Percentiles rank a stretch among this genome's conserved stretches.
phyloP scores from a whole-genome alignment of 2,329 filamentous ascomycete genomes.

The Furcasterigmium sp. region DNA sequence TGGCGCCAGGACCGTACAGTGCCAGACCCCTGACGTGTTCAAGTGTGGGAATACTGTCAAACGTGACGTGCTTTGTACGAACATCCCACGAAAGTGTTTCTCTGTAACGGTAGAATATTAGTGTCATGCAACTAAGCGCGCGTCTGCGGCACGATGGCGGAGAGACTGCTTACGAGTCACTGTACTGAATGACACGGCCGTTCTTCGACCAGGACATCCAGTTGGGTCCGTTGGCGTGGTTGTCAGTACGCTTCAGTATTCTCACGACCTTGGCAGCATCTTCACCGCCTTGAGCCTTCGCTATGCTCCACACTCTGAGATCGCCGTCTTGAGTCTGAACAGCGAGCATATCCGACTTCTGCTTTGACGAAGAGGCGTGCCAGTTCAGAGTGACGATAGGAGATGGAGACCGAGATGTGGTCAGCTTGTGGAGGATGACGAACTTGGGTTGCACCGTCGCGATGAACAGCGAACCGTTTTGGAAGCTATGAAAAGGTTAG shows the following conservation, averaged over 20 bases:
- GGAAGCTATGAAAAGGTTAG: constrained; percentile 56
- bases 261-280: constrained; percentile 86
- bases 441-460: constrained; percentile 87
- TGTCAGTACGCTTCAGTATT: constrained; percentile 75
- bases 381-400: constrained; percentile 83
- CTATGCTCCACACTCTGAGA: constrained; percentile 91
- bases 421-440: constrained; percentile 88
- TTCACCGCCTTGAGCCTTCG: constrained; percentile 66
- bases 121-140: constrained; percentile 35
- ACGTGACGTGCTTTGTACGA: constrained; percentile 92
- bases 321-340: constrained; percentile 90
- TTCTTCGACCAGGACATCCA: constrained; percentile 99
- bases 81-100: constrained; percentile 97
- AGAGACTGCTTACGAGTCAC: constrained; percentile 65
- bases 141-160: constrained; percentile 27
- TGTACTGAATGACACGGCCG: constrained; percentile 88
- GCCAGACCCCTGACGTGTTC: constrained; percentile 77
- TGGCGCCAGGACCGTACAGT: constrained; percentile 85
- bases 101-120: constrained; percentile 37
- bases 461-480: constrained; percentile 90
- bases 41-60: constrained; percentile 79
- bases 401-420: constrained; percentile 76
- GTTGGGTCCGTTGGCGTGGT: constrained; percentile 69
- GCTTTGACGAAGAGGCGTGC: constrained; percentile 93
- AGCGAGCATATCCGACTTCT: constrained; percentile 97